phyloP scores from a whole-genome alignment of 192 early-diverging fungal species.

The Coemansia javaensis region DNA sequence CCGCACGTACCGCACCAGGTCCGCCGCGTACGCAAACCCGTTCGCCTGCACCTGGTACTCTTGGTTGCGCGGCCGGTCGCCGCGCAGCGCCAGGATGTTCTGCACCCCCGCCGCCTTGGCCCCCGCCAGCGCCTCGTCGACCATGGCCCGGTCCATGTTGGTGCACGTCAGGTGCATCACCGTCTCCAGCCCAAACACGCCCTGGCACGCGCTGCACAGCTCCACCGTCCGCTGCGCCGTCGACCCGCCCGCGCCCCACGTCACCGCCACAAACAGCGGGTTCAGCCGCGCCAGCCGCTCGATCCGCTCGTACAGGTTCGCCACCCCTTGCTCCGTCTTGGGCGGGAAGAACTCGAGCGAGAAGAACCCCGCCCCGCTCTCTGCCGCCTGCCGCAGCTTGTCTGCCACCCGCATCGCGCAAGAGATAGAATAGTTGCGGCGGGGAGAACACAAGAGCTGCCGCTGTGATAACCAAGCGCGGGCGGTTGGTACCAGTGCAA shows the following conservation, averaged over 20 bases:
- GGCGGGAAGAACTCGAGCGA: slow-evolving; percentile 99
- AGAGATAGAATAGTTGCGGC: background rate
- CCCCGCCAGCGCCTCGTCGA: slow-evolving; percentile 76
- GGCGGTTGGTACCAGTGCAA: no score
- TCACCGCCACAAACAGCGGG: slow-evolving; percentile 94
- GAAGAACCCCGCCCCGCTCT: slow-evolving; percentile 55
- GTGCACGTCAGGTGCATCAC: slow-evolving; percentile 98
- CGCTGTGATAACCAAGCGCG: no score
- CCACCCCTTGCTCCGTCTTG: slow-evolving; percentile 88
- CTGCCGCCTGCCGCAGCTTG: slow-evolving; percentile 58
- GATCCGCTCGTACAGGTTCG: slow-evolving; percentile 92
- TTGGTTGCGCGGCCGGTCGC: slow-evolving; percentile 84
- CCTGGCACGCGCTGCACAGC: slow-evolving; percentile 79
- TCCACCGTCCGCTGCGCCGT: slow-evolving; percentile 86
- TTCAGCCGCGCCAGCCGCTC: slow-evolving; percentile 87
- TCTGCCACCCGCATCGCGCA: slow-evolving; percentile 66
- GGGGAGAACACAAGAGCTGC: background rate
- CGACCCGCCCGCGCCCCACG: slow-evolving; percentile 94
- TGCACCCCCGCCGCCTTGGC: slow-evolving; percentile 85
- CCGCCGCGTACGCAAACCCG: slow-evolving; percentile 77
- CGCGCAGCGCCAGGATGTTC: slow-evolving; percentile 93
- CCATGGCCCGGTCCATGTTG: slow-evolving; percentile 87
- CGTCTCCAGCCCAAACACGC: slow-evolving; percentile 85
- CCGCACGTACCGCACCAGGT: slow-evolving; percentile 89
- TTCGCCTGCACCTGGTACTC: slow-evolving; percentile 65